Evolutionary conservation across 2,329 filamentous ascomycete genomes (phyloP), one percentile per base, ranked within the genome.

Genomic region (Conoideocrella luteorostrata): DNA sequence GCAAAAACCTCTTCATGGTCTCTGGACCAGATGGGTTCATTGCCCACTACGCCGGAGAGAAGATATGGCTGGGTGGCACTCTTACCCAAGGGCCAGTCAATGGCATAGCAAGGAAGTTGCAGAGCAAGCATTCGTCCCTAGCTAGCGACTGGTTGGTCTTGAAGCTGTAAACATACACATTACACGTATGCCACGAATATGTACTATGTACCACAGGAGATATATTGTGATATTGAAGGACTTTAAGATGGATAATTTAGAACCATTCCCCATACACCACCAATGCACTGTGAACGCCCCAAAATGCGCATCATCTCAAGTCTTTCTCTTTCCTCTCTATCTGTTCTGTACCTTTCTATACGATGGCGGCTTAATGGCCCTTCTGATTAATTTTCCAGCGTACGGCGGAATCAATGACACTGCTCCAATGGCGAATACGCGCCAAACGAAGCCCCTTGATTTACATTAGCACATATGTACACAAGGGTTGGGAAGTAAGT

Each of bases 1-100:
- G 77, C 1, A 77, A 75, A 50, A 82, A 81, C 47, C 61, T 95
- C 17, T 69, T 96, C n/a, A 71, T 95, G 44, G 78, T 97, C 2
- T 95, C 89, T 1, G 93, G 93, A 0, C 91, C 93, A 0, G 88
- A 95, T 43, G 91, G 93, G 1, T 97, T 97, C 64, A 75, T 97
- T 30, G 75, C 78, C 34, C 77, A 84, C 50, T 87, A 86, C 65
- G 88, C 88, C 3, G 91, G 93, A 1, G 48, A 81, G 9, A 95
- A 95, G 65, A 66, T 78, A 3, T 94, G 88, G 86, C 68, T 73
- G 10, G 74, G 75, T 22, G 88, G 88, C 0, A 69, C 70, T 45
- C 85, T 95, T 64, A 70, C 77, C 10, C 89, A 95, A 56, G 90
- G 90, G 0, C 72, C 77, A 0, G 65, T 95, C 0, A 75, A 77